phyloP scores from a whole-genome alignment of 2,329 filamentous ascomycete species.

The Aspergillus caelatus region DNA sequence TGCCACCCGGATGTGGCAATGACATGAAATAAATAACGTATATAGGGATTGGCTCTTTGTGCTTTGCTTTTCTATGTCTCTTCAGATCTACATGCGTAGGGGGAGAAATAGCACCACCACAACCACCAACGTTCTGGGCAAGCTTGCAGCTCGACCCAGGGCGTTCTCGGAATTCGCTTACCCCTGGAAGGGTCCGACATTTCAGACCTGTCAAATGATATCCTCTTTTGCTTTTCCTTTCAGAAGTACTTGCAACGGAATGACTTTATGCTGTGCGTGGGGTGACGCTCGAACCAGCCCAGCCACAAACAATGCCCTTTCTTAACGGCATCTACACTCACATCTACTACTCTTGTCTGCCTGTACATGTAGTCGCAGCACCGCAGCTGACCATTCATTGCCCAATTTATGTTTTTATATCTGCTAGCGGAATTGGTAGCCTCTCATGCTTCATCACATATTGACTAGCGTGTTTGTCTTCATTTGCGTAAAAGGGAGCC shows the following conservation, averaged over 20 bases:
- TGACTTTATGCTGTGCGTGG: not conserved
- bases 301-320: not conserved
- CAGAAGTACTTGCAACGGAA: not conserved
- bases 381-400: not conserved
- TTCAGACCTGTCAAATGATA: constrained; percentile 14
- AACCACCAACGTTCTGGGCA: not conserved
- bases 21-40: constrained; percentile 22
- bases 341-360: not conserved
- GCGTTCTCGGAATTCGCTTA: not conserved
- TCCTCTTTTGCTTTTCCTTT: constrained; percentile 11
- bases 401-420: not conserved
- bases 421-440: not conserved
- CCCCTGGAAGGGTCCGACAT: not conserved
- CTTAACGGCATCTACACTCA: not conserved
- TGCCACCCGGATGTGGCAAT: constrained; percentile 20
- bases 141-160: not conserved
- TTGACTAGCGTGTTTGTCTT: not conserved
- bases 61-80: constrained; percentile 8
- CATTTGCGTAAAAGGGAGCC: not conserved
- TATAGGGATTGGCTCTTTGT: constrained; percentile 21
- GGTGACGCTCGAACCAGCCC: not conserved
- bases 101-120: not conserved
- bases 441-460: not conserved
- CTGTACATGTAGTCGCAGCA: constrained; percentile 2
- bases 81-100: not conserved